Evolutionary conservation across 441 rosid species (phyloP).

Genomic region (Pelargonium fulgidum): DNA sequence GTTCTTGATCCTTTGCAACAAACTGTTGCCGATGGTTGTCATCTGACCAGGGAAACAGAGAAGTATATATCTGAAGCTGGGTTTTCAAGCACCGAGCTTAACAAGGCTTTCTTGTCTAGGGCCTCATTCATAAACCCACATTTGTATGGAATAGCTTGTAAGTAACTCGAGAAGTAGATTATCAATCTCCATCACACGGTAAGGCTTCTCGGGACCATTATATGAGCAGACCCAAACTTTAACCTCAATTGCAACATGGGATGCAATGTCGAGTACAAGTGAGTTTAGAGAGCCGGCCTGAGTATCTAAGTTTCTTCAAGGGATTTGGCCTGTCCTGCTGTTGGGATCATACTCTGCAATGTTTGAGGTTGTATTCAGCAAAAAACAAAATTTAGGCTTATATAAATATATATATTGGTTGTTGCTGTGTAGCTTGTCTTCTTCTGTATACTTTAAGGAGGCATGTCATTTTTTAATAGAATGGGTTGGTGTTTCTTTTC

Average conservation of each 20-base stretch:
- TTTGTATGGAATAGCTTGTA: slow-evolving; percentile 63
- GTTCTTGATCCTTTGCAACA: slow-evolving; percentile 70
- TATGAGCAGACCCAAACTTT: background rate
- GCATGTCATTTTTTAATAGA: no score
- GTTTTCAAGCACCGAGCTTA: slow-evolving; percentile 50
- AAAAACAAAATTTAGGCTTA: no score
- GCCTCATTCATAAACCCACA: slow-evolving; percentile 51
- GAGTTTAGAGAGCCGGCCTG: background rate
- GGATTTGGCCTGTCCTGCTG: no score
- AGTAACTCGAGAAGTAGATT: slow-evolving; percentile 21
- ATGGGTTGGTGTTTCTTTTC: no score
- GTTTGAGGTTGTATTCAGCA: no score
- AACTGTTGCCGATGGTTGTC: slow-evolving; percentile 69
- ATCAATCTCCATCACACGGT: background rate
- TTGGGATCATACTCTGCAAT: no score
- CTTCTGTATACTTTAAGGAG: no score
- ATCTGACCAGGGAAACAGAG: slow-evolving; percentile 62
- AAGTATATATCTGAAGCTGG: slow-evolving; percentile 50
- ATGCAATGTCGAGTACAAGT: background rate
- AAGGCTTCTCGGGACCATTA: background rate
- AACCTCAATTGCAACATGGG: background rate
- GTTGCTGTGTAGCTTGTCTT: no score
- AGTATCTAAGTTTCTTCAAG: no score
- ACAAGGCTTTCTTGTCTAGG: slow-evolving; percentile 33
- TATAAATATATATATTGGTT: no score